Evolutionary conservation across 139 green algal species (phyloP).

Genomic region (Chlorella sp.): DNA sequence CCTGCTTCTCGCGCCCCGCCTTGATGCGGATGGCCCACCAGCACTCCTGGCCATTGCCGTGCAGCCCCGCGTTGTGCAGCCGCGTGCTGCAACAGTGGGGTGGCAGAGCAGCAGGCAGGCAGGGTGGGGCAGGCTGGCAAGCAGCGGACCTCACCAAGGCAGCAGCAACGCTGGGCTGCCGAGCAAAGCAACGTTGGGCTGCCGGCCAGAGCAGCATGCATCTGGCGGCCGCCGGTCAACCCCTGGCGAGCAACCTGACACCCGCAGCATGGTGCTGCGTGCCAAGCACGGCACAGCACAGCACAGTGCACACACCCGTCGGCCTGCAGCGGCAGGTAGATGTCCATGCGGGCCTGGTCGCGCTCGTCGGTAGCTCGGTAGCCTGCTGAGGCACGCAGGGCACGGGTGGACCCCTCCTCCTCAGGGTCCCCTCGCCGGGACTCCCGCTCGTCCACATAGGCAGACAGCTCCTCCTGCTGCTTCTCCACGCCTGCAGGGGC

Average conservation of each 20-base stretch:
- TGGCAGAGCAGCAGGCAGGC: background rate
- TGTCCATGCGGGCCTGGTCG: background rate
- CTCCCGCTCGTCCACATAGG: background rate
- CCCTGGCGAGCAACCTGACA: too few relatives aligned
- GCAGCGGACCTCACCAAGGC: too few relatives aligned
- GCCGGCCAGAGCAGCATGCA: background rate
- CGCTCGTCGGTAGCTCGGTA: background rate
- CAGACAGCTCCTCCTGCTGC: conserved; percentile 17
- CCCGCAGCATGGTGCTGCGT: too few relatives aligned
- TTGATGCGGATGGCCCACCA: conserved; percentile 21
- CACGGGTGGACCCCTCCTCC: background rate
- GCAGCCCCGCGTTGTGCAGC: conserved; percentile 2
- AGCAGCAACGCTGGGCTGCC: too few relatives aligned
- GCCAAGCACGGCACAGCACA: background rate
- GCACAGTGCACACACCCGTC: conserved; percentile 5
- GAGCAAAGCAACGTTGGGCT: too few relatives aligned
- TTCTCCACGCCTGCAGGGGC: background rate
- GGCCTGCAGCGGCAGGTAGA: background rate
- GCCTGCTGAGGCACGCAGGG: conserved; percentile 1
- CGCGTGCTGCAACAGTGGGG: background rate
- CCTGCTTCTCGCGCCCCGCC: conserved; percentile 23
- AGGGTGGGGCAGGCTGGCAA: background rate
- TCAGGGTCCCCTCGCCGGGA: background rate
- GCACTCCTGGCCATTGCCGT: conserved; percentile 18
- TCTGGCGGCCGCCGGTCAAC: too few relatives aligned